Evolutionary conservation across 208 protist genomes (phyloP).

Genomic region (Trypanosoma conorhini): DNA sequence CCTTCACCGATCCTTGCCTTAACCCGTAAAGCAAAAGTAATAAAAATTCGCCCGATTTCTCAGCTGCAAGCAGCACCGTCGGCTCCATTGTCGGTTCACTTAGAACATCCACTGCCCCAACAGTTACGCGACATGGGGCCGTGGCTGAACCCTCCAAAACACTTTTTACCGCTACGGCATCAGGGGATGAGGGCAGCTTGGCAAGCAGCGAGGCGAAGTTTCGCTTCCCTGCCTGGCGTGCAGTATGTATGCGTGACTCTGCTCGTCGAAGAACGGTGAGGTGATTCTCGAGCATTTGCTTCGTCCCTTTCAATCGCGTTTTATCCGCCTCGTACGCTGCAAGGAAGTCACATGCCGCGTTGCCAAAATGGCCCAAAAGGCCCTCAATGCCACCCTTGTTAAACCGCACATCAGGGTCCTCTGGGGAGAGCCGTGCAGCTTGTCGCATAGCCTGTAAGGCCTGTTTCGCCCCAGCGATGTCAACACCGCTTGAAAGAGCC

Average conservation of each 20-base stretch:
- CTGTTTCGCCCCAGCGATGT: conserved; percentile 41
- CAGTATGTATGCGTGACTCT: conserved; percentile 44
- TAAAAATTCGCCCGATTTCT: conserved; percentile 45
- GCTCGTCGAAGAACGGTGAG: conserved; percentile 42
- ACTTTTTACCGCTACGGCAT: conserved; percentile 25
- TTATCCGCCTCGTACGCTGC: conserved; percentile 55
- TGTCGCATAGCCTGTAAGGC: conserved; percentile 67
- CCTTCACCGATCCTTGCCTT: conserved; percentile 45
- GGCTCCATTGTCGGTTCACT: conserved; percentile 73
- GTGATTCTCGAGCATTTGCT: conserved; percentile 48
- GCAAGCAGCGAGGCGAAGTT: conserved; percentile 52
- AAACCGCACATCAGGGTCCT: conserved; percentile 77
- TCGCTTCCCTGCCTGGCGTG: conserved; percentile 47
- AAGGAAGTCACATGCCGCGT: conserved; percentile 50
- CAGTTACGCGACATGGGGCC: conserved; percentile 16
- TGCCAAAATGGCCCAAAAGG: conserved; percentile 69
- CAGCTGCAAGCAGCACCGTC: conserved; percentile 46
- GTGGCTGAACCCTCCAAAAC: conserved; percentile 1
- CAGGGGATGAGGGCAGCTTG: conserved; percentile 13
- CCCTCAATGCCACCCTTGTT: conserved; percentile 82
- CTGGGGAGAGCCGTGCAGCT: conserved; percentile 30
- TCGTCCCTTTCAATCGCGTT: conserved; percentile 52
- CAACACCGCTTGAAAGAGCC: conserved; percentile 51
- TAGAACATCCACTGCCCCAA: conserved; percentile 67
- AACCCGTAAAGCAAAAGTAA: conserved; percentile 71